Base-by-base conservation (phyloP, 257 asterid species). In the Solanum piurae region DNA sequence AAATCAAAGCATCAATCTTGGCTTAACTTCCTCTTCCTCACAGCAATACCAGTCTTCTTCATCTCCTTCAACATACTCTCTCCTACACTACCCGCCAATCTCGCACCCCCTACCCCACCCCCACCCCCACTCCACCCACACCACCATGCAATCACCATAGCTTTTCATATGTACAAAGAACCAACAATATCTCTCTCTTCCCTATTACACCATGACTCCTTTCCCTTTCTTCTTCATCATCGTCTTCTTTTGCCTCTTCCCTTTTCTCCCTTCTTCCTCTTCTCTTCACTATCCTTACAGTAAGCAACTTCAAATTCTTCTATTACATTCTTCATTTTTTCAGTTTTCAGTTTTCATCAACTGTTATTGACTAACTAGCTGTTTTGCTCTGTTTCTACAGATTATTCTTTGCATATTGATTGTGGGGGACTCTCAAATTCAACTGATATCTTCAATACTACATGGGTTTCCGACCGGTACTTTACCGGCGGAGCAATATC, bases 391-490 rank as follows among this genome's bases (percentile, higher is more conserved):
- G 75, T 29, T 69, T 83, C 87, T 23, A 5, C 96, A 96, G 98
- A 92, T 87, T 93, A 91, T 91, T 88, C 92, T 33, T 44, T 95
- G 46, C 98, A 92, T 90, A 91, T 97, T 69, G 98, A 97, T 87
- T 95, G 99, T 90, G 99, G 99, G 74, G 92, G 96, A 72, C 92
- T 66, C 52, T 92, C 90, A 55, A 89, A 96, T 90, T 89, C 96
- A 62, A 93, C 97, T 87, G 99, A 97, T 66, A 93, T 92, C 40
- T 95, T 93, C 93, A 87, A 88, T 87, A 92, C 94, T 27, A 62
- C 91, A 29, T 97, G 99, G 99, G 90, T 96, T 66, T 95, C 98
- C 92, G 99, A 96, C 93, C 91, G 95, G 37, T 94, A 88, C 95
- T 94, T 84, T 92, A 92, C 98, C 89, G 95, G 93, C 87, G 99